Evolutionary conservation across 768 basidiomycete species (phyloP).

Genomic region (Amanita pallidorosea): DNA sequence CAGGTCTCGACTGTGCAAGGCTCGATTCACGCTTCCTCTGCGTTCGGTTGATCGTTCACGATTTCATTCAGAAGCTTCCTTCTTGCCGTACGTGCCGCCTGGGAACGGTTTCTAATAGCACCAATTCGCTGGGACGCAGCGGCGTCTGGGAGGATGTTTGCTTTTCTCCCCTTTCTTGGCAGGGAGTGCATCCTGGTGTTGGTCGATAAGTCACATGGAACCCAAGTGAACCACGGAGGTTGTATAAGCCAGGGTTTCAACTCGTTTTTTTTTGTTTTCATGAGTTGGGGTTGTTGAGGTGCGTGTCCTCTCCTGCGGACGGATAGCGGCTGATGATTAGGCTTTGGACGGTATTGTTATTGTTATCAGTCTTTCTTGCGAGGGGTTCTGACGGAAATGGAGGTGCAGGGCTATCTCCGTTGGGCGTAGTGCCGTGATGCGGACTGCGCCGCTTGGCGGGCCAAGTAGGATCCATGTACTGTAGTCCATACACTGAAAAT

Average conservation of each 20-base stretch:
- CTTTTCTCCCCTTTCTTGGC: not conserved
- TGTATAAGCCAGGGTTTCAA: not conserved
- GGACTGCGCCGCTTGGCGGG: too few relatives aligned
- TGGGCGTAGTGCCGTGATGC: not conserved
- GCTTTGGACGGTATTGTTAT: too few relatives aligned
- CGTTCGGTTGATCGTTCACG: not conserved
- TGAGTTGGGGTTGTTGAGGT: not conserved
- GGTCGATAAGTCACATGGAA: not conserved
- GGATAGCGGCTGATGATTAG: too few relatives aligned
- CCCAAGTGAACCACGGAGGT: not conserved
- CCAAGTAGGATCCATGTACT: too few relatives aligned
- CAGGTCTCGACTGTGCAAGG: too few relatives aligned
- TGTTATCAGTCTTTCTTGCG: too few relatives aligned
- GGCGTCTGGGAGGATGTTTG: not conserved
- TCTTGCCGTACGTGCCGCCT: not conserved
- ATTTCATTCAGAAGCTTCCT: not conserved
- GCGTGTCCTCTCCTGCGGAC: not conserved
- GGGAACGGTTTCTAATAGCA: not conserved
- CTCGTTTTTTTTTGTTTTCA: too few relatives aligned
- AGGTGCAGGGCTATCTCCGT: not conserved
- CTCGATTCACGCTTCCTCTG: not conserved
- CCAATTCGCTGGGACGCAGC: not conserved
- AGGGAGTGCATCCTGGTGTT: not conserved
- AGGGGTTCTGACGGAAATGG: too few relatives aligned
- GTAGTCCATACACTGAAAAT: too few relatives aligned